Evolutionary conservation across 805 yeast species (phyloP), one percentile per base, ranked within the genome.

Genomic region (Jamesozyma piceae): DNA sequence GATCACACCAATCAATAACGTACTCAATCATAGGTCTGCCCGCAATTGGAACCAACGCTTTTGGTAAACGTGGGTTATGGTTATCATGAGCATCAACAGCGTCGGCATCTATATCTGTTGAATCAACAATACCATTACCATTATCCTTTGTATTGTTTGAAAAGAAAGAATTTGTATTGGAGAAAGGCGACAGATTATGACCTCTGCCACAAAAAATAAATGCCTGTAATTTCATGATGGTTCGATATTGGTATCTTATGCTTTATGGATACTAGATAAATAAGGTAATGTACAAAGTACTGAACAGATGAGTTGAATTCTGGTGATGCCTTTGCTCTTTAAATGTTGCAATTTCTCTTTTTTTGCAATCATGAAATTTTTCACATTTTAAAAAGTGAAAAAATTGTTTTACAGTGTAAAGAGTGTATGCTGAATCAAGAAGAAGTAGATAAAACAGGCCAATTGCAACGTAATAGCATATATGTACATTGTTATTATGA

Each of bases 1-100:
- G 72, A 55, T 80, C 88, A 68, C 97, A 89, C 97, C 97, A 92
- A 52, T 83, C 89, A 29, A 92, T 69, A 2, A 83, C 94, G 57
- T 86, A 83, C 54, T 80, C 81, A 35, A 92, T 67, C 87, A 92
- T 80, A 13, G 96, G 95, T 54, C 75, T 75, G 60, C 89, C 89
- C 6, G 92, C 97, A 29, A 92, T 71, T 2, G 97, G 97, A 35
- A 94, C 64, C 38, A 89, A 67, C 0, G 97, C 94, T 66, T 92
- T 92, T 8, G 94, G 75, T 5, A 74, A 59, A 15, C 92, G 39
- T 13, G 46, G 38, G 5, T 27, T 22, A 13, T 26, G 18, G 13
- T 24, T 17, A 4, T 18, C 20, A 36, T 17, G 14, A 10, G 21
- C 20, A 17, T 13, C 30, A 30, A 31, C 27, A 3, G 24, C 24